Evolutionary conservation across 495 filamentous ascomycete genomes (phyloP), one percentile per base, ranked within the genome.

Genomic region (Daldinia caldariorum): DNA sequence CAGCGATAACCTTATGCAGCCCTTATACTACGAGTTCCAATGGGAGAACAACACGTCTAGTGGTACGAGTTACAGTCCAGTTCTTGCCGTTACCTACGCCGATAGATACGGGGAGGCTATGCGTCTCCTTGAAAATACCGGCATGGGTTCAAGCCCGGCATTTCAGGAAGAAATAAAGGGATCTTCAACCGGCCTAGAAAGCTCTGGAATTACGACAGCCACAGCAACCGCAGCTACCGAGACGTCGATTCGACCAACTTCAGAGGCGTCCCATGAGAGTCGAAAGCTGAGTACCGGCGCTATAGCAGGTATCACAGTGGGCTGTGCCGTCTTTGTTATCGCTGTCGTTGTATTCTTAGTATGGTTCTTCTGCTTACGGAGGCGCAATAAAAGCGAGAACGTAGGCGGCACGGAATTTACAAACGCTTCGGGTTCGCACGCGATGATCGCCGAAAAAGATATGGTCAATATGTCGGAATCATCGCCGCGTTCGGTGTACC

Each of bases 241-340:
- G 22, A 49, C 22, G 1, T 41, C 31, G 4, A n/a, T n/a, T 4
- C 10, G 32, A 16, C 4, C 51, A 8, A 12, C 7, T 4, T 18
- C 45, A 8, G 3, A 14, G 5, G 10, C 22, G 18, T 35, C 49
- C 7, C 22, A 38, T 0, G 64, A 51, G 1, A 10, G 31, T 0
- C 61, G 61, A n/a, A 74, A 75, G 2, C 67, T 83, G 8, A 50
- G 70, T 12, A 74, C 22, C 1, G 79, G 78, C 56, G 79, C 80
- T 53, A 78, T 81, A 59, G 76, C 75, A 31, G 83, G 82, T 39
- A 81, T 83, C 54, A 81, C 79, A 47, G 79, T 84, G 6, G 82
- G 67, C 13, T 76, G 74, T 60, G 71, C 60, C 18, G 58, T 81
- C 1, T 67, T 69, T 7, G 81, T 76, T 45, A 74, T 84, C 4